phyloP scores from a whole-genome alignment of 2,329 filamentous ascomycete genomes.

The Thyridium curvatum region DNA sequence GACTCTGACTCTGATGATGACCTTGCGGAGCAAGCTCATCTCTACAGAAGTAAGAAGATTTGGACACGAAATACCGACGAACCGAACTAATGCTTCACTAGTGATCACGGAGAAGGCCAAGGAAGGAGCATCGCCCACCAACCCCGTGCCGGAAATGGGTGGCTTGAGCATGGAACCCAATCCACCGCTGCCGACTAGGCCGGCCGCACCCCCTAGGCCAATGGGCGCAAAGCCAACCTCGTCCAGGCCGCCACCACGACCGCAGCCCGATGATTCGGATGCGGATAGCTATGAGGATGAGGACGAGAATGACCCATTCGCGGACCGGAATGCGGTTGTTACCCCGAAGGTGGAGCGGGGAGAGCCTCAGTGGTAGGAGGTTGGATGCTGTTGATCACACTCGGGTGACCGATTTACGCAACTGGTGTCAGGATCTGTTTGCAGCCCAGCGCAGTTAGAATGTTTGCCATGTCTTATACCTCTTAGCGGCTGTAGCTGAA shows the following conservation, averaged over 20 bases:
- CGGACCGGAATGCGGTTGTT: slow-evolving; percentile 66
- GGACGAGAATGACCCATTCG: slow-evolving; percentile 85
- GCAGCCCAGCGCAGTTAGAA: too few relatives aligned
- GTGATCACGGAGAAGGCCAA: slow-evolving; percentile 49
- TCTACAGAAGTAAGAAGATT: slow-evolving; percentile 49
- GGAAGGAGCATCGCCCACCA: slow-evolving; percentile 33
- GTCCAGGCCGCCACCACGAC: slow-evolving; percentile 30
- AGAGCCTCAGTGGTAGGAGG: slow-evolving; percentile 24
- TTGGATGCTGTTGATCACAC: too few relatives aligned
- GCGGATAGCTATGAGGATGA: slow-evolving; percentile 56
- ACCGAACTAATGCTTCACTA: slow-evolving; percentile 20
- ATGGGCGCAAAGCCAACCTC: slow-evolving; percentile 44
- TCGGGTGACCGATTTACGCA: too few relatives aligned
- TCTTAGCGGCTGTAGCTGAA: too few relatives aligned
- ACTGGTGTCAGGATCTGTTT: too few relatives aligned
- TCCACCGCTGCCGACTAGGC: slow-evolving; percentile 30
- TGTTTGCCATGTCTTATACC: too few relatives aligned
- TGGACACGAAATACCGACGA: neutral
- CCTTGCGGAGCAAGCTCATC: slow-evolving; percentile 58
- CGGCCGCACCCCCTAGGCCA: slow-evolving; percentile 40
- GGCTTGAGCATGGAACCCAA: slow-evolving; percentile 32
- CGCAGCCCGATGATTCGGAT: slow-evolving; percentile 37
- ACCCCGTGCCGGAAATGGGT: slow-evolving; percentile 31
- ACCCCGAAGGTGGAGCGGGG: slow-evolving; percentile 30
- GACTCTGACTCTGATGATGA: slow-evolving; percentile 67